Base-by-base conservation (phyloP, 2,329 filamentous ascomycete genomes). In the Pseudocercospora crystallina region DNA sequence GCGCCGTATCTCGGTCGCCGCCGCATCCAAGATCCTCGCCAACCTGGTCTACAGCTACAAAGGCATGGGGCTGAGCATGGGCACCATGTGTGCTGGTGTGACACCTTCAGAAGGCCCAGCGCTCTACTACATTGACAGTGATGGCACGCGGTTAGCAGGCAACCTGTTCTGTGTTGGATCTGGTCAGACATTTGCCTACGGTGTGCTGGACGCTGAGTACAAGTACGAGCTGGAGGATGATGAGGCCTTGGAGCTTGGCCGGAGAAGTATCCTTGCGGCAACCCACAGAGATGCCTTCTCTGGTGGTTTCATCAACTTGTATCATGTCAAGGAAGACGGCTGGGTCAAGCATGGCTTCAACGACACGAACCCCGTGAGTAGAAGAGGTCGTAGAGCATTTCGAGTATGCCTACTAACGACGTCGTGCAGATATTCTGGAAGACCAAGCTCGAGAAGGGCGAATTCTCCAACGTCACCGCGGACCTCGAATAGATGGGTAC, bases 31-130 rank as follows among this genome's bases (percentile, higher is more conserved):
- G 82, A 96, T 99, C 72, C 88, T 99, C 63, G 90, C 94, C 69
- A 99, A 99, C 79, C 80, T 99, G 63, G 91, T 96, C 67, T 99
- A 97, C 81, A 86, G 85, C 65, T 99, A 99, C 84, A 99, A 99
- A 79, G 91, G 91, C 68, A 96, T 95, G 89, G 94, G 94, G 33
- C 78, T 99, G 66, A 95, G 89, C 71, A 99, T 99, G 94, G 94
- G 94, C 63, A 99, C 94, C 68, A 99, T 99, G 94, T 96, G 94
- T 74, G 92, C 94, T 32, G 94, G 94, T 67, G 94, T 99, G 61
- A 94, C 94, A 59, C 87, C 89, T 61, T 87, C 92, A 75, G 92
- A 97, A 79, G 94, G 94, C 9, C 94, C 94, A 20, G 94, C 94
- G 35, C 86, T 99, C 54, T 99, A 99, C 83, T 99, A 99, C 77